Percentiles rank a stretch among this genome's conserved stretches.
Conservation (phyloP, 108 stramenopile species). For the Aurantiochytrium sp. region DNA sequence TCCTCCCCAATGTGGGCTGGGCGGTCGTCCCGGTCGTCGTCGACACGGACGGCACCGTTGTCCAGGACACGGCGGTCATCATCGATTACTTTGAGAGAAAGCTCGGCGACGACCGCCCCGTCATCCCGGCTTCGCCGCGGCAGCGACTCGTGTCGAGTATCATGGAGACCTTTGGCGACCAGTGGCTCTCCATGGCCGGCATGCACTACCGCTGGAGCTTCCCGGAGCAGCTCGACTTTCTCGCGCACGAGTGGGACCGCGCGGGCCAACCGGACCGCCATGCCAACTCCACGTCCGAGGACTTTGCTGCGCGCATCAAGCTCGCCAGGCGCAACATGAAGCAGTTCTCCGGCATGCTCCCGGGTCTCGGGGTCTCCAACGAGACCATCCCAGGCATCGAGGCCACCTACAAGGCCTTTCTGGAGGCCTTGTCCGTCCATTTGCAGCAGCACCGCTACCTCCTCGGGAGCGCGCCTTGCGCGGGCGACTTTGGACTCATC, state of each 20-base stretch:
- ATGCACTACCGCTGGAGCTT: not conserved
- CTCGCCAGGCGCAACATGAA: not conserved
- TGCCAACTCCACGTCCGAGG: not conserved
- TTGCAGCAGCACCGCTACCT: not conserved
- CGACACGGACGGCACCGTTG: not conserved
- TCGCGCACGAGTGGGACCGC: not conserved
- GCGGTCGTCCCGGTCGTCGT: not conserved
- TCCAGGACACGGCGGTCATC: not conserved
- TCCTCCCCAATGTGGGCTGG: not conserved
- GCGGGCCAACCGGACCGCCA: not conserved
- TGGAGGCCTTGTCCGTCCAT: not conserved
- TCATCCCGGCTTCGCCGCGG: not conserved
- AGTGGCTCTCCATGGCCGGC: not conserved
- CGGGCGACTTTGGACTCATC: not conserved
- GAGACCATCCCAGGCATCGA: not conserved
- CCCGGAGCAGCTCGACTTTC: not conserved
- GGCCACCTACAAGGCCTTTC: not conserved
- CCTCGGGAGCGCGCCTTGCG: not conserved
- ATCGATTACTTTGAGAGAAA: not conserved
- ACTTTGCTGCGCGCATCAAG: not conserved
- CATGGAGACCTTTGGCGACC: not conserved
- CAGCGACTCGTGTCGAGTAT: not conserved
- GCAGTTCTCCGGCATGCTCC: not conserved
- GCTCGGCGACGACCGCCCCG: not conserved
- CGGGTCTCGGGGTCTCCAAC: not conserved